These are phyloP conservation scores for Mucor irregularis DNA, from an alignment of 371 early-diverging fungal genomes.

Conservation along the genomic window DNA sequence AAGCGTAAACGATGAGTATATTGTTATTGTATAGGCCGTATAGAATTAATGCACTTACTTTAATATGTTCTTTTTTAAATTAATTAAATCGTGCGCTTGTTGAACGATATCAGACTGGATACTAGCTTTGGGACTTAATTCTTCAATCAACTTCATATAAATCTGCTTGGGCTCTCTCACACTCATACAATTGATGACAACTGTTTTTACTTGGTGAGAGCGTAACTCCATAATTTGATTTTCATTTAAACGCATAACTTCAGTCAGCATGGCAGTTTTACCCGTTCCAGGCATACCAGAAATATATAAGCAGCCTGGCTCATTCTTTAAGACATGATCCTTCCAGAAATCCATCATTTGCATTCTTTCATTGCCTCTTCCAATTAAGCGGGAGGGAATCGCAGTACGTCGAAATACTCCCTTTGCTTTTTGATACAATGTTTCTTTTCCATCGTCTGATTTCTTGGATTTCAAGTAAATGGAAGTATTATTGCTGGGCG, in stretches of 20 bases:
- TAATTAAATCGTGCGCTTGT: conserved; percentile 39
- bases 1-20: not conserved
- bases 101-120: conserved; percentile 29
- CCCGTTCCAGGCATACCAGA: conserved; percentile 95
- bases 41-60: conserved; percentile 49
- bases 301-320: conserved; percentile 78
- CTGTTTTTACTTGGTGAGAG: conserved; percentile 48
- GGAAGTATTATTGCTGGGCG: conserved; percentile 2
- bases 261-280: conserved; percentile 85
- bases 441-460: conserved; percentile 1
- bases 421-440: conserved; percentile 40
- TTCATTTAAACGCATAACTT: conserved; percentile 52
- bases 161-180: conserved; percentile 70
- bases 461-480: not conserved
- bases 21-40: too few species aligned
- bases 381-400: conserved; percentile 69
- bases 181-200: conserved; percentile 86
- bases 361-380: conserved; percentile 70
- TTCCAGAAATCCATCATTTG: conserved; percentile 59
- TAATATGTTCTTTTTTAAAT: conserved; percentile 35
- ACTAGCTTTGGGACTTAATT: conserved; percentile 27
- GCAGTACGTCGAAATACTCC: conserved; percentile 63
- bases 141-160: conserved; percentile 63
- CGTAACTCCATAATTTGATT: conserved; percentile 18
- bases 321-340: conserved; percentile 35